Evolutionary conservation across 2,329 filamentous ascomycete genomes (phyloP).

Genomic region (Claviceps sp.): DNA sequence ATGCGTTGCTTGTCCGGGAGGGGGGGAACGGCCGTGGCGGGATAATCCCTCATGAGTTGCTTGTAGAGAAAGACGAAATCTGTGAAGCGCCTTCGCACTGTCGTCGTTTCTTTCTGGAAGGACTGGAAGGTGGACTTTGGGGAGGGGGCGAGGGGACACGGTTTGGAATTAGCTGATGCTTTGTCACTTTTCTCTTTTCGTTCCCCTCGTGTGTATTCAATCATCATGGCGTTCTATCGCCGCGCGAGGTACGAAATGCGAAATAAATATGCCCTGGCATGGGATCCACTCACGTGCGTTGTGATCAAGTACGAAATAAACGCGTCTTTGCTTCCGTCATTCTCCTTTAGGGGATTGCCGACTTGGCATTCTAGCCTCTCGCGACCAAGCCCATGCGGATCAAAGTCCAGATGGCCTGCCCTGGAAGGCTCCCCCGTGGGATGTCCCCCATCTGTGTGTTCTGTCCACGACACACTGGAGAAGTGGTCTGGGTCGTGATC

Average conservation of each 20-base stretch:
- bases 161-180: background rate
- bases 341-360: slow-evolving; percentile 78
- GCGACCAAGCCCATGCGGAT: slow-evolving; percentile 50
- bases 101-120: slow-evolving; percentile 70
- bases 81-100: slow-evolving; percentile 82
- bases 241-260: too few relatives aligned
- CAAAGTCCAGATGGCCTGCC: slow-evolving; percentile 32
- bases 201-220: too few relatives aligned
- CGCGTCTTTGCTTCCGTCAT: slow-evolving; percentile 89
- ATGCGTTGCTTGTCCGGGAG: slow-evolving; percentile 98
- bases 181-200: background rate
- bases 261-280: background rate
- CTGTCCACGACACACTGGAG: slow-evolving; percentile 69
- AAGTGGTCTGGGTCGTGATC: slow-evolving; percentile 57
- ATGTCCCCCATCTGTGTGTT: slow-evolving; percentile 29
- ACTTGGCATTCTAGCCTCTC: slow-evolving; percentile 78
- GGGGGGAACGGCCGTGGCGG: slow-evolving; percentile 83
- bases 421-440: slow-evolving; percentile 30
- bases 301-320: slow-evolving; percentile 94
- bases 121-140: slow-evolving; percentile 79
- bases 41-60: slow-evolving; percentile 73
- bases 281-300: slow-evolving; percentile 50
- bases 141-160: too few relatives aligned
- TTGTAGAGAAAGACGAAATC: slow-evolving; percentile 97
- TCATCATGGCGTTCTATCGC: too few relatives aligned